Base-by-base conservation (phyloP, 352 stramenopile genomes). In the Pythium oligandrum region DNA sequence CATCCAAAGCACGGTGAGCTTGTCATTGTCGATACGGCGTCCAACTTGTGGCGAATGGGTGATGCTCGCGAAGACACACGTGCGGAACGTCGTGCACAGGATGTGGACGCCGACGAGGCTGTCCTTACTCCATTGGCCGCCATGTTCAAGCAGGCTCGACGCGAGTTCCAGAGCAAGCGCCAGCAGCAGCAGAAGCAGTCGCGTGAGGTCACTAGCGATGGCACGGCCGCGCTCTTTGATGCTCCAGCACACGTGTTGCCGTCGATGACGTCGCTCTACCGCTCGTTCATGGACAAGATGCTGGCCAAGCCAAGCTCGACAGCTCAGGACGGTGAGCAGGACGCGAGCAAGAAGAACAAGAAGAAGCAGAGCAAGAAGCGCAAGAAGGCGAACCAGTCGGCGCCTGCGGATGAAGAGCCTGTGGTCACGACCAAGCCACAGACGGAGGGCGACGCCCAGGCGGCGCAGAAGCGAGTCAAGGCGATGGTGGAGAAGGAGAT, bases 231-330 rank as follows among this genome's bases (percentile, higher is more conserved):
- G 32, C 64, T 95, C 53, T 93, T 95, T 60, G 78, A 91, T 33
- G 84, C 82, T 5, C 82, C 84, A 7, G 77, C 76, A 10, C 84
- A 95, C 64, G 84, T 93, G 40, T 55, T 94, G 53, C 84, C 84
- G 44, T 88, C 82, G 10, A 90, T 94, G 73, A 86, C 81, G 42
- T 73, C 78, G 34, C 62, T 95, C 39, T 95, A 93, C 64, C 66
- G 78, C 3, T 88, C 79, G 43, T 95, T 92, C 56, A 89, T 95
- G 82, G 84, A 95, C 58, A 86, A 80, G 59, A 90, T 95, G 76
- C 67, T 95, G 47, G 66, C 74, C 5, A 91, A 92, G 56, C 64
- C 79, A 3, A 68, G 78, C 26, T 48, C 42, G 1, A 35, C 12
- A 12, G 7, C 38, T 42, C 38, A 65, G 4, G 52, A 38, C 32